Evolutionary conservation across 2,329 filamentous ascomycete species (phyloP).

Genomic region (Nemania abortiva): DNA sequence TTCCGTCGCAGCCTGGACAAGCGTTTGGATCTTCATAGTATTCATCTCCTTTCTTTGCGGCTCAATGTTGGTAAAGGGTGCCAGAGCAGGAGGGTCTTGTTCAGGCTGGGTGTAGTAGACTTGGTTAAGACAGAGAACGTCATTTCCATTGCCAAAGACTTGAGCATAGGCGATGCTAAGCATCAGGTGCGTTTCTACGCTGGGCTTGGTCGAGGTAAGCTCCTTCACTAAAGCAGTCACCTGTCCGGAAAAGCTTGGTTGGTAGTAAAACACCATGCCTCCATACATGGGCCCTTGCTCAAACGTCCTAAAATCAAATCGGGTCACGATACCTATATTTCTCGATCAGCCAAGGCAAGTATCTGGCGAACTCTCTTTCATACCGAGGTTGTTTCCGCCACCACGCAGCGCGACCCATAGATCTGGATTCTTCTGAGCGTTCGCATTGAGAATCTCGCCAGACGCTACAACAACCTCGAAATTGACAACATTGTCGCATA

Average conservation of each 20-base stretch:
- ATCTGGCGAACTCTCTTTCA: no score
- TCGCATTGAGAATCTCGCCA: slow-evolving; percentile 56
- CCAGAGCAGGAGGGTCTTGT: slow-evolving; percentile 12
- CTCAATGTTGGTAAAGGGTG: slow-evolving; percentile 2
- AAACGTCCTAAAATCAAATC: slow-evolving; percentile 29
- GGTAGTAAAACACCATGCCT: slow-evolving; percentile 28
- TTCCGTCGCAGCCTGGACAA: slow-evolving; percentile 11
- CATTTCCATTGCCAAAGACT: slow-evolving; percentile 7
- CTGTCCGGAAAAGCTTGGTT: slow-evolving; percentile 26
- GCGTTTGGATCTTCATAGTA: slow-evolving; percentile 4
- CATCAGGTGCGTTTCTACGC: slow-evolving; percentile 23
- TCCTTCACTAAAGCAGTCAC: slow-evolving; percentile 20
- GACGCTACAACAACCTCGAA: slow-evolving; percentile 57
- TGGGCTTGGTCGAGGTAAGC: slow-evolving; percentile 11
- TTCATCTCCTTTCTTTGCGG: background rate
- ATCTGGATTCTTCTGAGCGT: slow-evolving; percentile 51
- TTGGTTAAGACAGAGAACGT: slow-evolving; percentile 17
- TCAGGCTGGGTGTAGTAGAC: slow-evolving; percentile 27
- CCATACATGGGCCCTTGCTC: slow-evolving; percentile 28
- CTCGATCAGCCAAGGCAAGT: no score
- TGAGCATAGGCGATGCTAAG: slow-evolving; percentile 24
- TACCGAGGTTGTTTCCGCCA: slow-evolving; percentile 51
- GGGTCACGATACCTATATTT: slow-evolving; percentile 22
- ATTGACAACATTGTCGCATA: slow-evolving; percentile 54
- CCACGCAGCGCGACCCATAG: slow-evolving; percentile 59